These are phyloP conservation scores for Aspergillus unguis DNA, from an alignment of 2,329 filamentous ascomycete species.

Conservation along the genomic window DNA sequence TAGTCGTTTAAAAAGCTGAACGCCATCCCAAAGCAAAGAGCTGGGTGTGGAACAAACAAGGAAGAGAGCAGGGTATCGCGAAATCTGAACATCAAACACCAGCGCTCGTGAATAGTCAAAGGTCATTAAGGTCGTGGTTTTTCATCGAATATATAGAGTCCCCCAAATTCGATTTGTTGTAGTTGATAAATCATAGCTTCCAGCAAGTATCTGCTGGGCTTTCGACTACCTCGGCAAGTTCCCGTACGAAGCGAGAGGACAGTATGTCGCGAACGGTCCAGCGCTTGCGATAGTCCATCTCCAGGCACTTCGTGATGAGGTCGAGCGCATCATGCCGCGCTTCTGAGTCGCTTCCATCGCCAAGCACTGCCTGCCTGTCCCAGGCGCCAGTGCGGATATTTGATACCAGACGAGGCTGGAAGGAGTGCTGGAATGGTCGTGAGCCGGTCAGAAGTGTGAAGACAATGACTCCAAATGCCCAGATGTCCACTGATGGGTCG, in stretches of 20 bases:
- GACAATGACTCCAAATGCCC: constrained; percentile 64
- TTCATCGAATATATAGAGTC: not conserved
- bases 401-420: constrained; percentile 56
- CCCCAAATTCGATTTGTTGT: not conserved
- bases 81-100: constrained; percentile 24
- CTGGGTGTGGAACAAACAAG: not conserved
- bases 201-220: constrained; percentile 31
- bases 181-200: constrained; percentile 30
- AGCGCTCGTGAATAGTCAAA: constrained; percentile 15
- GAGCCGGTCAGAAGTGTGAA: constrained; percentile 60
- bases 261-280: constrained; percentile 58
- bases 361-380: constrained; percentile 51
- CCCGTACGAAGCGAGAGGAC: constrained; percentile 54
- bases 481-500: constrained; percentile 59
- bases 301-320: constrained; percentile 59
- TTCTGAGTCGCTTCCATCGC: constrained; percentile 36
- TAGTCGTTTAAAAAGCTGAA: not conserved
- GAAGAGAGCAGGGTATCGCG: constrained; percentile 30
- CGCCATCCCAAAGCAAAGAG: not conserved
- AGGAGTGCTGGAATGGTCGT: constrained; percentile 60
- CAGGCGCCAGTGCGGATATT: constrained; percentile 61
- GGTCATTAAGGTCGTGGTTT: constrained; percentile 4
- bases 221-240: constrained; percentile 35
- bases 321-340: constrained; percentile 49
- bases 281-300: constrained; percentile 53